Conservation (phyloP, 2,329 filamentous ascomycete genomes). For the Claviceps sp. region DNA sequence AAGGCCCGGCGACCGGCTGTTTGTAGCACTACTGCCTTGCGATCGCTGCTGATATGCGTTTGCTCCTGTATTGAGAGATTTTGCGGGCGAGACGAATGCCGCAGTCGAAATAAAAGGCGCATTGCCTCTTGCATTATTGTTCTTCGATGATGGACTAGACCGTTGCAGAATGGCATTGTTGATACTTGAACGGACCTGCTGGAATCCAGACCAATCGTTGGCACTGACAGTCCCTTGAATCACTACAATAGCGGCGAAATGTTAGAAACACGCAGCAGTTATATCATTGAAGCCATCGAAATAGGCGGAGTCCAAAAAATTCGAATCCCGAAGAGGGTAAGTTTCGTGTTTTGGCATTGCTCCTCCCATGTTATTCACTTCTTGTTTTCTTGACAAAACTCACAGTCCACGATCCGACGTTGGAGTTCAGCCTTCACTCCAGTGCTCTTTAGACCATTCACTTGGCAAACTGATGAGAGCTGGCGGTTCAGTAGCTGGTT, state of each 20-base stretch:
- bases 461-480: constrained; percentile 62
- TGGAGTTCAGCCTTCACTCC: constrained; percentile 81
- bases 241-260: constrained; percentile 17
- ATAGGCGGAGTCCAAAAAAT: not conserved
- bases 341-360: too few species aligned
- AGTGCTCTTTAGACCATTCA: constrained; percentile 61
- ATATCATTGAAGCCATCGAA: not conserved
- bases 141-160: constrained; percentile 14
- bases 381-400: constrained; percentile 23
- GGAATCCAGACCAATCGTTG: constrained; percentile 26
- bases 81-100: constrained; percentile 10
- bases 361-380: not conserved
- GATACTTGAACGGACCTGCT: constrained; percentile 31
- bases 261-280: not conserved
- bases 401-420: constrained; percentile 63
- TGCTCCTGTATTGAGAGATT: constrained; percentile 8
- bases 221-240: constrained; percentile 25
- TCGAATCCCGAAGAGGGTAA: too few species aligned
- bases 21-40: constrained; percentile 8
- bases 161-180: constrained; percentile 19
- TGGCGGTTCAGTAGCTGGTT: constrained; percentile 42
- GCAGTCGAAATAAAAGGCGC: not conserved
- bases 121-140: constrained; percentile 4
- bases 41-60: constrained; percentile 6
- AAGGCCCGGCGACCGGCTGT: constrained; percentile 9